A percentile compares a stretch with the other conserved stretches of the same genome.
Evolutionary conservation across 2,329 filamentous ascomycete genomes (phyloP).

Genomic region (Capronia epimyces): DNA sequence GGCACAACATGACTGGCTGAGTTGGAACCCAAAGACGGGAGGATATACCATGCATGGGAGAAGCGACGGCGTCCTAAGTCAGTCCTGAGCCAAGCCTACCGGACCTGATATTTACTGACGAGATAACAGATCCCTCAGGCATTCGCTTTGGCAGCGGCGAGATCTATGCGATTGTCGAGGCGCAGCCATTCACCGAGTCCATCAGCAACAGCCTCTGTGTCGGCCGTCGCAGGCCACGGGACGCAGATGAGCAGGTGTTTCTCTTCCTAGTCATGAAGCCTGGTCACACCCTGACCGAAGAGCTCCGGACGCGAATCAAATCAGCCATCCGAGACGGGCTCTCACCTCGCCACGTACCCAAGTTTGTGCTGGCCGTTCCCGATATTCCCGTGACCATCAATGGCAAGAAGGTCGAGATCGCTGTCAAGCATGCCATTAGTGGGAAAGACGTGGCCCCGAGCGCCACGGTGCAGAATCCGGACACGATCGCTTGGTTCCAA

Average conservation of each 20-base stretch:
- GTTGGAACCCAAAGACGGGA: slow-evolving; percentile 61
- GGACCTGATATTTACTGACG: slow-evolving; percentile 34
- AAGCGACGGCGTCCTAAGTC: neutral
- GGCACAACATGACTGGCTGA: slow-evolving; percentile 76
- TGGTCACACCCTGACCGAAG: slow-evolving; percentile 4
- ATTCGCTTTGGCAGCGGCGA: slow-evolving; percentile 75
- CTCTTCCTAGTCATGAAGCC: slow-evolving; percentile 17
- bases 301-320: slow-evolving; percentile 56
- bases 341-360: slow-evolving; percentile 41
- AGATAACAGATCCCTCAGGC: slow-evolving; percentile 68
- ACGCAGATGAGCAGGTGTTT: slow-evolving; percentile 19
- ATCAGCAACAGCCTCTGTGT: slow-evolving; percentile 14
- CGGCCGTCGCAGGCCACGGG: slow-evolving; percentile 11
- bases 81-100: neutral
- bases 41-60: slow-evolving; percentile 38
- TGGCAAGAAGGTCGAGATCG: slow-evolving; percentile 22
- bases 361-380: slow-evolving; percentile 13
- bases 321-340: slow-evolving; percentile 59
- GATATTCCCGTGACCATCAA: slow-evolving; percentile 20
- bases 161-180: slow-evolving; percentile 65
- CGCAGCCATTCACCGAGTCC: neutral
- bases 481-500: neutral
- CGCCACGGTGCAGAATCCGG: neutral
- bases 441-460: neutral
- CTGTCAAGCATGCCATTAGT: slow-evolving; percentile 10